These are phyloP conservation scores for Microstegium vimineum DNA, from an alignment of 176 grass and related monocot species.

Conservation along the genomic window DNA sequence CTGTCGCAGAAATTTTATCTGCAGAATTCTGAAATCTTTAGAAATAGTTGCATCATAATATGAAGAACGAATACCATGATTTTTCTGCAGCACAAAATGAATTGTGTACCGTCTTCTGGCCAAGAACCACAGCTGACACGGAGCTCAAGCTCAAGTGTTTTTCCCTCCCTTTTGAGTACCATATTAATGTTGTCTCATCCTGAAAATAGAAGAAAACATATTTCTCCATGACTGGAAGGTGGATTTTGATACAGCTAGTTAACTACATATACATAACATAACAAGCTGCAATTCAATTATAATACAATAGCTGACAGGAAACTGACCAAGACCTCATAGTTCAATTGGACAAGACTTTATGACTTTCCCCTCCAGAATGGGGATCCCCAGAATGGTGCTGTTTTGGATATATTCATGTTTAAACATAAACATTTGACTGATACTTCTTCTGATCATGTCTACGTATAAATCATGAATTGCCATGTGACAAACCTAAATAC, in stretches of 20 bases:
- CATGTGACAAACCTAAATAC: neutral
- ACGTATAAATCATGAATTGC: neutral
- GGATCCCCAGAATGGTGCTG: neutral
- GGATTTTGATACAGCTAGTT: neutral
- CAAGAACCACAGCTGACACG: conserved; percentile 60
- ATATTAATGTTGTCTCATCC: conserved; percentile 86
- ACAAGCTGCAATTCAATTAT: neutral
- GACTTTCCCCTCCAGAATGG: neutral
- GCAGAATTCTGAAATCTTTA: conserved; percentile 31
- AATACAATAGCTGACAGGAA: neutral
- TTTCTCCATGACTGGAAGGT: neutral
- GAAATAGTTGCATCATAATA: neutral
- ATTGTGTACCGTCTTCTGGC: conserved; percentile 76
- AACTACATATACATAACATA: neutral
- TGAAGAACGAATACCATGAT: neutral
- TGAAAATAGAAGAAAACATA: conserved; percentile 26
- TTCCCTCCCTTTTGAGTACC: conserved; percentile 84
- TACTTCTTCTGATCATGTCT: no score
- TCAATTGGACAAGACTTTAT: neutral
- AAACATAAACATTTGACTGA: neutral
- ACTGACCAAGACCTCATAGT: neutral
- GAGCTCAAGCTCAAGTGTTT: conserved; percentile 63
- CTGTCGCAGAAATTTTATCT: conserved; percentile 83
- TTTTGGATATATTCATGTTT: neutral
- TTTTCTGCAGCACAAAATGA: neutral